Evolutionary conservation across 208 protist species (phyloP), one percentile per base, ranked within the genome.

Genomic region (Vickermania ingenoplastis): DNA sequence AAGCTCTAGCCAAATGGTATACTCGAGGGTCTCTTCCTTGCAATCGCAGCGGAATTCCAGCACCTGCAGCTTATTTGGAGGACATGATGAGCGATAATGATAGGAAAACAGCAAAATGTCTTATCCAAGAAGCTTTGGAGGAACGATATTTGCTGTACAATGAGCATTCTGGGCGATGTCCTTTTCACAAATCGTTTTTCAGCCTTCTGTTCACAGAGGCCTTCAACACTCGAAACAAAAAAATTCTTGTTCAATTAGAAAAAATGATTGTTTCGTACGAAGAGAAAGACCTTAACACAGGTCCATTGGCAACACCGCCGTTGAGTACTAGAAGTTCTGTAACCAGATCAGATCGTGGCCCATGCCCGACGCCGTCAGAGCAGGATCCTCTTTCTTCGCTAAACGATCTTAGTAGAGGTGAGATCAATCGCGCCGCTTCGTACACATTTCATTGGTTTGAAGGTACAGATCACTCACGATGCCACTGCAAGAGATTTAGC

Each of bases 141-240:
- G 79, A 91, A 36, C 74, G 83, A n/a, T 91, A 91, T 63, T 31
- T 84, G 3, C 63, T 95, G 11, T 95, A 92, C 58, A 75, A 73
- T 11, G 30, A 71, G 2, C 61, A 67, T 1, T 63, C 67, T 3
- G 88, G 88, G 17, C 65, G 68, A 17, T 81, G 79, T 59, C 52
- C 73, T 4, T 79, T 77, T 22, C 83, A 91, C 22, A 73, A 87
- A 53, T 88, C 88, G 14, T 75, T 95, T 58, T 67, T 95, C 52
- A 75, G 82, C 45, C 69, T 81, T 17, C 53, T 95, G 5, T 87
- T 90, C 61, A 73, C 71, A 29, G 69, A 75, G 25, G 84, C 84
- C n/a, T 81, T 92, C 53, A 56, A 60, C 7, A 56, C 70, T 0
- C 82, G 88, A 22, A 64, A 79, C 52, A 63, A 71, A 17, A 57